These are phyloP conservation scores for Agarophyton chilense DNA, from an alignment of 23 red algal genomes.

Conservation along the genomic window DNA sequence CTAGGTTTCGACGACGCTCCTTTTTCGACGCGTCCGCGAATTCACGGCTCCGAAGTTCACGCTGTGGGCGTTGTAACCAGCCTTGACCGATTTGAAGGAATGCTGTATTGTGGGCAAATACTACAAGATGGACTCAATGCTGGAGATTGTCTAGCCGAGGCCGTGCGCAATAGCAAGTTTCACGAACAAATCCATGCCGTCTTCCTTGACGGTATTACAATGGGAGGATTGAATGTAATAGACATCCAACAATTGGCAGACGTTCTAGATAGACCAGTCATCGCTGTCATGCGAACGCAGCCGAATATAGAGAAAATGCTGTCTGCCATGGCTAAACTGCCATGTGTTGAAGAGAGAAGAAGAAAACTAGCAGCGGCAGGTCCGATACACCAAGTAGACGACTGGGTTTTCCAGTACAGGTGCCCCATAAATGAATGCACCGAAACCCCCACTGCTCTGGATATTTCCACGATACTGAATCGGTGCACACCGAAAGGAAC, in stretches of 20 bases:
- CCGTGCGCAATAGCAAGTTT: slow-evolving; percentile 55
- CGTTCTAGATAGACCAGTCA: slow-evolving; percentile 29
- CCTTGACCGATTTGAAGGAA: slow-evolving; percentile 54
- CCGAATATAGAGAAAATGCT: slow-evolving; percentile 58
- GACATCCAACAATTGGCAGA: slow-evolving; percentile 44
- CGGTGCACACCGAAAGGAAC: slow-evolving; percentile 43
- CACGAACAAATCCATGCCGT: slow-evolving; percentile 67
- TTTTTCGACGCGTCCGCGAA: slow-evolving; percentile 32
- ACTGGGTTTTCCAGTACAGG: slow-evolving; percentile 58
- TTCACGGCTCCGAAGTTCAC: slow-evolving; percentile 42
- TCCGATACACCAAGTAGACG: slow-evolving; percentile 38
- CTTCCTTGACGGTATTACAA: slow-evolving; percentile 50
- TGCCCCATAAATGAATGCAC: not conserved
- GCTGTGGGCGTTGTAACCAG: slow-evolving; percentile 54
- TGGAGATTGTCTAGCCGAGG: slow-evolving; percentile 2
- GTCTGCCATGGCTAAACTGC: slow-evolving; percentile 40
- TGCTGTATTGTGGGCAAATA: slow-evolving; percentile 41
- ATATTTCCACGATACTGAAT: slow-evolving; percentile 41
- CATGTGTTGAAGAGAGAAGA: slow-evolving; percentile 25
- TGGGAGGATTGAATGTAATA: slow-evolving; percentile 62
- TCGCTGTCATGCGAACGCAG: slow-evolving; percentile 48
- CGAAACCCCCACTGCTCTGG: slow-evolving; percentile 1
- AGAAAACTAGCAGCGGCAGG: slow-evolving; percentile 35
- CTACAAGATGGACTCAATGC: slow-evolving; percentile 57
- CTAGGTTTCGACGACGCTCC: slow-evolving; percentile 60